Conservation (phyloP, 306 rosid genomes). For the Cotoneaster glaucophyllus region DNA sequence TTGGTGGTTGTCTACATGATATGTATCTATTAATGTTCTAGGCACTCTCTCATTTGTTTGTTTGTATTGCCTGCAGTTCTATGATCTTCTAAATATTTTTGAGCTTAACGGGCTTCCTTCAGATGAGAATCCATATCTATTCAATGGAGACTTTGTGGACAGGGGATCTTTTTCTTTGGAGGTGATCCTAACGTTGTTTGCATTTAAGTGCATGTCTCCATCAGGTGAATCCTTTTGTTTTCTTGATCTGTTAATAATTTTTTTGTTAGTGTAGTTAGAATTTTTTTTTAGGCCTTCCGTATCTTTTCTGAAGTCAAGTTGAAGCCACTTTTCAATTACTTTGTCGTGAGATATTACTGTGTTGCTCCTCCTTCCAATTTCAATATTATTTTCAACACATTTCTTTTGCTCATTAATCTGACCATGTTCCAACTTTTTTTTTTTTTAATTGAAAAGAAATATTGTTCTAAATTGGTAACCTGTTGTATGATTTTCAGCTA, state of each 20-base stretch:
- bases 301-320: neutral
- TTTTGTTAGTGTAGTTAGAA: no score
- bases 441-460: neutral
- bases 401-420: neutral
- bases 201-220: slow-evolving; percentile 96
- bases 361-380: neutral
- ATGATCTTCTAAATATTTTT: slow-evolving; percentile 89
- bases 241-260: neutral
- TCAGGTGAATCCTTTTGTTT: slow-evolving; percentile 52
- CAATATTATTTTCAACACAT: neutral
- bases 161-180: slow-evolving; percentile 98
- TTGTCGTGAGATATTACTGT: neutral
- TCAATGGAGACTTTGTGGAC: slow-evolving; percentile 98
- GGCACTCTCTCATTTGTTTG: neutral
- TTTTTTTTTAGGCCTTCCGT: neutral
- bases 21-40: neutral
- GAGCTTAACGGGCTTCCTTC: slow-evolving; percentile 99
- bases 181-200: slow-evolving; percentile 94
- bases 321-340: neutral
- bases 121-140: slow-evolving; percentile 96
- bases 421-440: neutral
- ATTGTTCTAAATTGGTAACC: slow-evolving; percentile 4
- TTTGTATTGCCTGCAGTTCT: slow-evolving; percentile 61
- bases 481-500: slow-evolving; percentile 51
- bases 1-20: neutral